Evolutionary conservation across 495 filamentous ascomycete species (phyloP).

Genomic region (Penicillium cataractarum): DNA sequence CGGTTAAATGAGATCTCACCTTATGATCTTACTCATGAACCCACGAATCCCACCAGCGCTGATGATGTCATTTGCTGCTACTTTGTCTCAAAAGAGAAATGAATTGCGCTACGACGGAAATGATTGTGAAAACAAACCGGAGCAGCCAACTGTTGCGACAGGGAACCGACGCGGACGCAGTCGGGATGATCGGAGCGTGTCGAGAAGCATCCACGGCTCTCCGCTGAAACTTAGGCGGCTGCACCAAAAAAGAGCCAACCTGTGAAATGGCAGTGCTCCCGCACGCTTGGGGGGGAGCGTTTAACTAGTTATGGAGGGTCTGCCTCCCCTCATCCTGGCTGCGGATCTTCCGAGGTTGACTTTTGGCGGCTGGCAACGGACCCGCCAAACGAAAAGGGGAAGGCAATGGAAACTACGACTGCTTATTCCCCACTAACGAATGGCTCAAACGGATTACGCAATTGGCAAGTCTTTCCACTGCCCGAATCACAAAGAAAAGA

Average conservation of each 20-base stretch:
- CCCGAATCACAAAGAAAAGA: not conserved
- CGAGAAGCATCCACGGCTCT: conserved; percentile 13
- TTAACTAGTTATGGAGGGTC: not conserved
- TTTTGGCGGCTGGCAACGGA: conserved; percentile 34
- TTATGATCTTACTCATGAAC: conserved; percentile 3
- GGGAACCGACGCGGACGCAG: conserved; percentile 13
- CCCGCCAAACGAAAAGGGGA: not conserved
- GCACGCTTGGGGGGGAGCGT: conserved; percentile 13
- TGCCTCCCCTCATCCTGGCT: conserved; percentile 35
- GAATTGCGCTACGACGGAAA: conserved; percentile 8
- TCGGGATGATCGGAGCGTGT: conserved; percentile 18
- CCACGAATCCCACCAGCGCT: conserved; percentile 2
- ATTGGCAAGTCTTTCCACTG: conserved; percentile 11
- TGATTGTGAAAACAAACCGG: conserved; percentile 20
- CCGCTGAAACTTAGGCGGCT: conserved; percentile 17
- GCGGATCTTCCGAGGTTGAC: conserved; percentile 46
- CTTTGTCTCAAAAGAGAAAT: conserved; percentile 19
- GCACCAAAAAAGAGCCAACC: conserved; percentile 15
- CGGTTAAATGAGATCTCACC: conserved; percentile 19
- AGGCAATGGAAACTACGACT: not conserved
- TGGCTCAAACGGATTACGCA: conserved; percentile 29
- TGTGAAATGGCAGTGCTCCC: conserved; percentile 24
- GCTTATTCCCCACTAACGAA: not conserved
- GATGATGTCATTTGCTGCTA: conserved; percentile 29
- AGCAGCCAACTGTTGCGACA: conserved; percentile 9